A percentile compares a stretch with the other conserved stretches of the same genome.
Conservation (phyloP, 2,329 filamentous ascomycete species). For the Harringtonia aguacate region DNA sequence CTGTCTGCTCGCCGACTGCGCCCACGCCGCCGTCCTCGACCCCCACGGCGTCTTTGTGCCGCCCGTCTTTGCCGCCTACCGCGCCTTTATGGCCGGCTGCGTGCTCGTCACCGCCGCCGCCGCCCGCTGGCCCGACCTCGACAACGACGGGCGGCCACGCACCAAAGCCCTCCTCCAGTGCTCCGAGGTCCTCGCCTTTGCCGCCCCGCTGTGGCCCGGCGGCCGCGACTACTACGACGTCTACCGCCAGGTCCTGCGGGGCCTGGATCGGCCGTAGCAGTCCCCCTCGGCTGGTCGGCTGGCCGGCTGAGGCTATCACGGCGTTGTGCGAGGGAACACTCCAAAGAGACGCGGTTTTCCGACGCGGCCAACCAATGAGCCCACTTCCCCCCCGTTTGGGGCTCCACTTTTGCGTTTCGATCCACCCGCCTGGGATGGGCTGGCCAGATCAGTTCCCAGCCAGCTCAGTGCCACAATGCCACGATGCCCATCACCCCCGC, state of each 20-base stretch:
- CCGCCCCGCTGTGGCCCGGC: neutral
- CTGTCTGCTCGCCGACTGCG: neutral
- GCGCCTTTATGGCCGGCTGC: conserved; percentile 2
- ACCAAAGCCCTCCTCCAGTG: conserved; percentile 1
- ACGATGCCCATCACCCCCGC: too few species aligned
- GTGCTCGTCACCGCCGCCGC: conserved; percentile 1
- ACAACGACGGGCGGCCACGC: neutral
- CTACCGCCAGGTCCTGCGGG: neutral
- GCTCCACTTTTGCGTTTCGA: too few species aligned
- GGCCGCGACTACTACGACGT: conserved; percentile 3
- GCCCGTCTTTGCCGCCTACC: conserved; percentile 1
- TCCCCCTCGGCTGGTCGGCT: neutral
- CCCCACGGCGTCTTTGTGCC: neutral
- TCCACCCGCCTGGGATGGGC: too few species aligned
- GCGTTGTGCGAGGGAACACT: neutral
- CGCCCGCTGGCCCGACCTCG: neutral
- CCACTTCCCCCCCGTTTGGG: too few species aligned
- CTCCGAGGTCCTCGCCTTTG: conserved; percentile 1
- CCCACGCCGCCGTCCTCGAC: neutral
- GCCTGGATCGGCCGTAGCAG: neutral
- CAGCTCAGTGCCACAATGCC: too few species aligned
- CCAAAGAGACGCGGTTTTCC: too few species aligned
- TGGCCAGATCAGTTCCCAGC: too few species aligned
- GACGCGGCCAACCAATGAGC: too few species aligned
- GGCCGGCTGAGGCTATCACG: neutral